Base-by-base conservation (phyloP, 176 grass and related monocot species). In the Hordeum vulgare region DNA sequence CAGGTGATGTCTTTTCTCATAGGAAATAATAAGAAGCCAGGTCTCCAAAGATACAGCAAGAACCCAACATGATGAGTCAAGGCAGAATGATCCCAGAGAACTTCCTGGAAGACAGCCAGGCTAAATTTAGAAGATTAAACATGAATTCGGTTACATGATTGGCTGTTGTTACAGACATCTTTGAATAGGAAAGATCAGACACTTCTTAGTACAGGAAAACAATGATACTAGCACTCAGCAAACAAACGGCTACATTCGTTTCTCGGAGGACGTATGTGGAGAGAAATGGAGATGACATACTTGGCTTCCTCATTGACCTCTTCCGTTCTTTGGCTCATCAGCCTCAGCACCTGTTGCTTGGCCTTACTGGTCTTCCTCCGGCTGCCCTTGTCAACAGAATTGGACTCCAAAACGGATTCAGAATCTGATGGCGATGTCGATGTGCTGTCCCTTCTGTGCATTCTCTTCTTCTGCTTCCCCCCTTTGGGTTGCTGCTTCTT, bases 341-440 rank as follows among this genome's bases (percentile, higher is more conserved):
- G 53, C 47, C 44, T 86, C 90, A 76, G 33, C 7, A 81, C 64
- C 53, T 94, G 21, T 6, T 28, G 17, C 61, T 58, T 78, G 71
- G 80, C 59, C 64, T 83, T 81, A 44, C 60, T 89, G 39, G 62
- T 83, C 80, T 92, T 94, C 87, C n/a, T 96, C 15, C 57, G 25
- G 58, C 87, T 91, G 41, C 45, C 61, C 40, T 89, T 94, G 74
- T 90, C 91, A 85, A 90, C 85, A 47, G 85, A 95, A 84, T 95
- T 91, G 63, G 81, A 88, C 40, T 94, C 80, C 0, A 58, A 97
- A 15, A 33, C 62, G n/a, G 73, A 91, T 49, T 66, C 85, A 40
- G 75, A 90, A 10, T 88, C 79, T 25, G 83, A 95, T 66, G 90
- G 91, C 15, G 79, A 81, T 51, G 87, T 89, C 21, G 89, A 91